Percentiles rank a stretch among this genome's conserved stretches.
These are phyloP conservation scores for Apiospora pterosperma DNA, from an alignment of 2,329 filamentous ascomycete genomes.

Conservation along the genomic window DNA sequence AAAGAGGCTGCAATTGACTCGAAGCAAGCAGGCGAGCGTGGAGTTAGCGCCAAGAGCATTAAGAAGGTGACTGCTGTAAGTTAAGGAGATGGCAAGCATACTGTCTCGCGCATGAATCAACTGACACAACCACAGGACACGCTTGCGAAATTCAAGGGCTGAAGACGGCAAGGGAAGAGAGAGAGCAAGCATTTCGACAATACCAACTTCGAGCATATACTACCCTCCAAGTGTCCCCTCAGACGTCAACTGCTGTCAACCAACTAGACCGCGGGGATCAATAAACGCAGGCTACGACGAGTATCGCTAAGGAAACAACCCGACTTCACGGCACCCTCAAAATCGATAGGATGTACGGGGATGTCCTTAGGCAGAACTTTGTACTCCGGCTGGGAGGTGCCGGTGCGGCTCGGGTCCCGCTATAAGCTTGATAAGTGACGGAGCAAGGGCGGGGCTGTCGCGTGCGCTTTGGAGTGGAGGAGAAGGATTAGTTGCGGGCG, in stretches of 20 bases:
- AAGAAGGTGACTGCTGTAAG: slow-evolving; percentile 73
- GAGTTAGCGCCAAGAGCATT: slow-evolving; percentile 71
- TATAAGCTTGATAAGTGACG: not conserved
- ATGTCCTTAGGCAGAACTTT: not conserved
- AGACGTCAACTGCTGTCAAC: not conserved
- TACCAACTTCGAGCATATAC: not conserved
- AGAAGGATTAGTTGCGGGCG: not conserved
- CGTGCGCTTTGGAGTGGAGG: not conserved
- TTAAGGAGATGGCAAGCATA: slow-evolving; percentile 10
- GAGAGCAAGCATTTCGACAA: not conserved
- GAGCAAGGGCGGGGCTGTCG: not conserved
- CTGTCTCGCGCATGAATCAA: not conserved
- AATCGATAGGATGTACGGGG: not conserved
- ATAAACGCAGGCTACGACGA: not conserved
- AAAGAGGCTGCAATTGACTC: slow-evolving; percentile 76
- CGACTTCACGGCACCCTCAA: not conserved
- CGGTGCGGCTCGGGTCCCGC: not conserved
- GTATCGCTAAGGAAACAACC: not conserved
- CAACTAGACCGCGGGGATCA: not conserved
- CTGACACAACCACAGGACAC: slow-evolving; percentile 48
- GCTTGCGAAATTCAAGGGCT: slow-evolving; percentile 67
- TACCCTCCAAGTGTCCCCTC: not conserved
- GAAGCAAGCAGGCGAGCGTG: slow-evolving; percentile 69
- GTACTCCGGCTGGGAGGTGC: not conserved
- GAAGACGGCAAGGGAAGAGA: slow-evolving; percentile 23